These are phyloP conservation scores for Bryopsis sp. DNA, from an alignment of 139 green algal species.

Conservation along the genomic window DNA sequence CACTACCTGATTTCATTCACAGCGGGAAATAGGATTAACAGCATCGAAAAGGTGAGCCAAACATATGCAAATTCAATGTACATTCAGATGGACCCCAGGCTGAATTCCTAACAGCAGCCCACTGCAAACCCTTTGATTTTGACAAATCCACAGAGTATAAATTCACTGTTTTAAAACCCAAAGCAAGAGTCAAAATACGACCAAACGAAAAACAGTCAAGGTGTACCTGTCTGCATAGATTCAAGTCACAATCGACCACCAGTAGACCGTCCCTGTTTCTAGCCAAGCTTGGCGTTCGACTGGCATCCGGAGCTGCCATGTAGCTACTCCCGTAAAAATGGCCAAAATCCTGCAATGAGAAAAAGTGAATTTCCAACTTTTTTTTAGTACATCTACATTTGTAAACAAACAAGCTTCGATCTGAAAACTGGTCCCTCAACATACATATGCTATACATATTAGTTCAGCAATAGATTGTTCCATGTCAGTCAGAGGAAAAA, in stretches of 20 bases:
- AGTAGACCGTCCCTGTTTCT: slow-evolving; percentile 77
- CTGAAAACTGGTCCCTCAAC: not conserved
- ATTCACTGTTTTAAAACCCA: not conserved
- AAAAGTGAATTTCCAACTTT: not conserved
- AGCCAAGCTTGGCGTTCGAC: slow-evolving; percentile 59
- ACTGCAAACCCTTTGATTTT: not conserved
- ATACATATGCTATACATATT: not conserved
- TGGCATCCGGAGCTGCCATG: slow-evolving; percentile 85
- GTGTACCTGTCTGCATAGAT: slow-evolving; percentile 77
- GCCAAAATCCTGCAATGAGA: slow-evolving; percentile 56
- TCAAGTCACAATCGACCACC: slow-evolving; percentile 84
- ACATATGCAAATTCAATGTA: not conserved
- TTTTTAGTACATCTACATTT: not conserved
- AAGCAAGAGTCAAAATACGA: not conserved
- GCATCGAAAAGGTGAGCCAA: not conserved
- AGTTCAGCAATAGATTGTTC: not conserved
- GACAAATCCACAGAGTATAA: not conserved
- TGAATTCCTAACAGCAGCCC: slow-evolving; percentile 2
- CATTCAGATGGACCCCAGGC: not conserved
- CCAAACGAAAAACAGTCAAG: not conserved
- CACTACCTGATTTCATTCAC: not conserved
- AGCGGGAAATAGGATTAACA: not conserved
- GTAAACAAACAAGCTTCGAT: not conserved
- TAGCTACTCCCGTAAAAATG: slow-evolving; percentile 92
- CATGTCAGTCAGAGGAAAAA: not conserved